phyloP scores from a whole-genome alignment of 2,329 filamentous ascomycete species.

The Chaetomium sp. region DNA sequence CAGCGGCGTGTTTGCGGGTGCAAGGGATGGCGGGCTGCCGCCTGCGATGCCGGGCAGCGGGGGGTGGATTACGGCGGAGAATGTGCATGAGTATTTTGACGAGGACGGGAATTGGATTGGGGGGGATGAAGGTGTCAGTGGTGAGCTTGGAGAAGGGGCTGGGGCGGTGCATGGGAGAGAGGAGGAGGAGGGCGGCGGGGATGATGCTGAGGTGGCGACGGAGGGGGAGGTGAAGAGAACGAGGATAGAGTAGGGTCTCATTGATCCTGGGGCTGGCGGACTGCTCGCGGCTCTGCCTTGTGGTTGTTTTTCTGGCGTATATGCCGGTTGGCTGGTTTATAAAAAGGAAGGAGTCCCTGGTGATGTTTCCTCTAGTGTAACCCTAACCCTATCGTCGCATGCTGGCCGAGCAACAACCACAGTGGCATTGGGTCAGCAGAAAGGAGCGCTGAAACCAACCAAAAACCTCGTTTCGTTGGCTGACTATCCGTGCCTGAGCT shows the following conservation, averaged over 20 bases:
- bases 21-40: constrained; percentile 53
- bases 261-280: neutral
- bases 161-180: constrained; percentile 32
- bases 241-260: constrained; percentile 24
- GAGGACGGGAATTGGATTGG: constrained; percentile 76
- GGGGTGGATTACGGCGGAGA: constrained; percentile 90
- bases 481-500: neutral
- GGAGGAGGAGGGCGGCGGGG: constrained; percentile 22
- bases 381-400: constrained; percentile 8
- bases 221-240: constrained; percentile 29
- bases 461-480: neutral
- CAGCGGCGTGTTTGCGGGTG: constrained; percentile 51
- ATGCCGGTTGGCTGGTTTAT: neutral
- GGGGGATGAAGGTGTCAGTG: constrained; percentile 44
- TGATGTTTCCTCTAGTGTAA: no score
- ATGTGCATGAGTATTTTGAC: constrained; percentile 82
- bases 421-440: neutral
- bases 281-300: neutral
- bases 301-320: neutral
- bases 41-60: constrained; percentile 71
- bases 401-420: neutral
- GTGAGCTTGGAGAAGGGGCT: constrained; percentile 37
- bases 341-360: neutral
- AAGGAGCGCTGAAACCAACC: neutral
- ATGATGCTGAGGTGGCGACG: constrained; percentile 2